Base-by-base conservation (phyloP, 208 protist species). In the Blastocrithidia nonstop region DNA sequence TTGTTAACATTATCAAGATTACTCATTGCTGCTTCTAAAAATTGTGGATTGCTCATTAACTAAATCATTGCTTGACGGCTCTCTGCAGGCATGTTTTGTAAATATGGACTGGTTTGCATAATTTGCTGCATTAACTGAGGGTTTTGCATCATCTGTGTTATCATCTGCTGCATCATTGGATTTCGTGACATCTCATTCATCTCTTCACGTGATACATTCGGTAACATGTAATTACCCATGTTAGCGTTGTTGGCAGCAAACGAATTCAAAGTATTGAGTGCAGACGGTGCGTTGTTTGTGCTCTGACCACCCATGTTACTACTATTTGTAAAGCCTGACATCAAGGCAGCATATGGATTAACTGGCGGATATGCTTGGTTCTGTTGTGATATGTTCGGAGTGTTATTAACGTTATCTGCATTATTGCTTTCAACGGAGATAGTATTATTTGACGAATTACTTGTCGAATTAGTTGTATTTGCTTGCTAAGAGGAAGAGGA, bases 301-400 rank as follows among this genome's bases (percentile, higher is more conserved):
- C 29, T n/a, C 11, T n/a, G 11, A 35, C 29, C 29, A n/a, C n/a
- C 11, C n/a, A n/a, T 11, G 11, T 35, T 11, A 11, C 11, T n/a
- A 11, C 11, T 35, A n/a, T 11, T n/a, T 11, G n/a, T 15, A n/a
- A 35, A n/a, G 29, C 29, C 29, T 11, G 29, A 73, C 38, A 74
- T 50, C 7, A 89, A 57, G 6, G 68, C 61, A 23, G 68, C 70
- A 45, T 90, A 90, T 15, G 81, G 81, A 35, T 90, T 90, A 0
- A 45, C 40, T 11, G 37, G 33, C 13, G 61, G 27, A 11, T 25
- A 36, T 6, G 29, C 21, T 33, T 6, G 29, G 13, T 6, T 45
- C 1, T 1, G 40, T 26, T 40, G 19, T 40, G 21, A 50, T 15
- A 17, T 61, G 31, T n/a, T n/a, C n/a, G n/a, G n/a, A n/a, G n/a